Base-by-base conservation (phyloP, 2,329 filamentous ascomycete genomes). In the Fusarium ramigenum region DNA sequence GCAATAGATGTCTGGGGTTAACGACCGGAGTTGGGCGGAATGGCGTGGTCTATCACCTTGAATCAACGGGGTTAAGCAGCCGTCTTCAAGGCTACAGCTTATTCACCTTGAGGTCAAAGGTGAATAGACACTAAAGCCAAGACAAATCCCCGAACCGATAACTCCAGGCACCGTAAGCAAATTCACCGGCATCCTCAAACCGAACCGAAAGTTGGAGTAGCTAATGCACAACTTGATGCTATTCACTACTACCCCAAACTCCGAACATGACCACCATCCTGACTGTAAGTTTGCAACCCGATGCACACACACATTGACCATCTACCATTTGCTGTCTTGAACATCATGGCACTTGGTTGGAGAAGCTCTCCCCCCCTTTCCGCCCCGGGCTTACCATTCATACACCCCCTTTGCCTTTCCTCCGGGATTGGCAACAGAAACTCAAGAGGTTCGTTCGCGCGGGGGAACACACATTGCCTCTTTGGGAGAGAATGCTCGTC, bases 391-490 rank as follows among this genome's bases (percentile, higher is more conserved):
- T 50, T 18, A 66, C 44, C 65, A 60, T 44, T 46, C 46, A 49
- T 32, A 47, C 58, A 44, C 49, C 63, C 50, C 57, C 65, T 46
- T 66, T 63, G 64, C 74, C 70, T 63, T 75, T 76, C 59, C 70
- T 75, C 70, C 75, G 65, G 69, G 70, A 72, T 68, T 70, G 44
- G 49, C 61, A 70, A 42, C 56, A 63, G 21, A 69, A 43, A 46
- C 64, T 52, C 56, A 28, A 46, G 47, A 66, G 44, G 47, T 57
- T 66, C 53, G 53, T 58, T 57, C 37, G 67, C 66, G 74, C 61
- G 66, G 74, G 66, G 73, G 61, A 61, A 50, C 32, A 63, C 28
- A 43, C 37, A 52, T 70, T 76, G 25, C 74, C 70, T 47, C 25
- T 74, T 76, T 72, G 46, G 71, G 74, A 60, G 53, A 60, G 34